Evolutionary conservation across 2,329 filamentous ascomycete genomes (phyloP), one percentile per base, ranked within the genome.

Genomic region (Clonostachys byssicola): DNA sequence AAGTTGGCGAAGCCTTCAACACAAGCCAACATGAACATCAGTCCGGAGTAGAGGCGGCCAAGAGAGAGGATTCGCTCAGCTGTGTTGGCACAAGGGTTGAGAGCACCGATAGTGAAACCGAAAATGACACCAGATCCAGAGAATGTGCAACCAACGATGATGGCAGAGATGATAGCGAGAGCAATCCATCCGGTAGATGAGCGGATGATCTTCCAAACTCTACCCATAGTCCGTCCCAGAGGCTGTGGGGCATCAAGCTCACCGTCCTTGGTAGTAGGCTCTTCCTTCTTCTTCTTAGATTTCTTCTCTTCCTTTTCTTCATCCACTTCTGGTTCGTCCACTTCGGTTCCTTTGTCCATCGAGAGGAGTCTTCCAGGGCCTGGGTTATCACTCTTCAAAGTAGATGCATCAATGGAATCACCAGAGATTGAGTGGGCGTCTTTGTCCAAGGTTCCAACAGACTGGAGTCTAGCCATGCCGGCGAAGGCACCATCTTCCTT

Each of bases 391-490:
- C 44, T 18, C 36, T 39, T 39, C 30, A 49, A 48, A 3, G 49
- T 53, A 16, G 47, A 34, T 18, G 36, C 36, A 42, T 14, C 44
- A 12, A 34, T 18, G 23, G 44, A 18, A 10, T 38, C 44, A n/a
- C 35, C 44, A 23, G 44, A 46, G 17, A 40, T 23, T 6, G 35
- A 40, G 12, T 10, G 6, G 35, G 42, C 33, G 6, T 42, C 40
- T 16, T 42, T 23, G 16, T n/a, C 30, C n/a, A 34, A 35, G 81
- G 82, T 60, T 86, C 83, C 52, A 86, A 82, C 2, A 86, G 62
- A 16, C 44, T 99, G 94, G 4, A 92, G 92, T 46, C 90, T 86
- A 7, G 97, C 92, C 12, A 97, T 80, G 49, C 85, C 88, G 65
- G 80, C 87, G 66, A 97, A 99, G 8, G 91, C 86, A 16, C 81